A percentile compares a stretch with the other conserved stretches of the same genome.
Conservation (phyloP, 2,329 filamentous ascomycete species). For the Sclerotiophoma versabilis region DNA sequence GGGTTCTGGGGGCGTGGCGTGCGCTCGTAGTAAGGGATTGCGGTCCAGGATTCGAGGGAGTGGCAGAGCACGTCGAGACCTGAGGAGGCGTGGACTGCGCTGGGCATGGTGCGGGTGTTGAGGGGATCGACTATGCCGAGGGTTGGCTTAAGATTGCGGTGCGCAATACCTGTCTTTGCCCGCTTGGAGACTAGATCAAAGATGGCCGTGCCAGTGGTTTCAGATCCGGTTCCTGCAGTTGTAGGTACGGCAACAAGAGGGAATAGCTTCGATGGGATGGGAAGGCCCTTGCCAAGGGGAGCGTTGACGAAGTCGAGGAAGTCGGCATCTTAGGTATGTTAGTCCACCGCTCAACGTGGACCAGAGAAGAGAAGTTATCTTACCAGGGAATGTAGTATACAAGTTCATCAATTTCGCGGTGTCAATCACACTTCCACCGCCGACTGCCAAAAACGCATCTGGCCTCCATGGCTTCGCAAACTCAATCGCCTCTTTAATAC, state of each 20-base stretch:
- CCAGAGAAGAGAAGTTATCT: background rate
- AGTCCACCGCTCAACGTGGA: background rate
- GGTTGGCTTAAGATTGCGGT: conserved; percentile 93
- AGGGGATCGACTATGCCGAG: conserved; percentile 85
- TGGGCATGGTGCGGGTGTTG: conserved; percentile 95
- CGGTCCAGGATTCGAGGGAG: conserved; percentile 94
- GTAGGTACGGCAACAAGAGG: conserved; percentile 85
- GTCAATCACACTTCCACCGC: conserved; percentile 92
- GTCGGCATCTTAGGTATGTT: conserved; percentile 68
- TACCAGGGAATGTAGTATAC: conserved; percentile 79
- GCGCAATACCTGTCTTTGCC: conserved; percentile 94
- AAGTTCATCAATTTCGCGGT: conserved; percentile 99
- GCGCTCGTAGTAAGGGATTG: conserved; percentile 90
- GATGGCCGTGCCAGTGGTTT: conserved; percentile 97
- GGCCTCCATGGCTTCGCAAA: conserved; percentile 81
- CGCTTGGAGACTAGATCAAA: conserved; percentile 91
- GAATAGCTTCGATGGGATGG: conserved; percentile 73
- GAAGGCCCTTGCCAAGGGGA: conserved; percentile 82
- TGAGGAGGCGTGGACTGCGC: conserved; percentile 88
- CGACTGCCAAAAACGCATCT: conserved; percentile 92
- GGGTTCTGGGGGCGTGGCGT: conserved; percentile 86
- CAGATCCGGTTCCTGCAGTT: conserved; percentile 85
- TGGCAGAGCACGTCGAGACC: conserved; percentile 96
- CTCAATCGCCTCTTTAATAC: conserved; percentile 86
- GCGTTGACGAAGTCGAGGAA: conserved; percentile 99